Percentiles rank a stretch among this genome's conserved stretches.
These are phyloP conservation scores for Rhizoctonia solani DNA, from an alignment of 1,284 basidiomycete genomes.

Conservation along the genomic window DNA sequence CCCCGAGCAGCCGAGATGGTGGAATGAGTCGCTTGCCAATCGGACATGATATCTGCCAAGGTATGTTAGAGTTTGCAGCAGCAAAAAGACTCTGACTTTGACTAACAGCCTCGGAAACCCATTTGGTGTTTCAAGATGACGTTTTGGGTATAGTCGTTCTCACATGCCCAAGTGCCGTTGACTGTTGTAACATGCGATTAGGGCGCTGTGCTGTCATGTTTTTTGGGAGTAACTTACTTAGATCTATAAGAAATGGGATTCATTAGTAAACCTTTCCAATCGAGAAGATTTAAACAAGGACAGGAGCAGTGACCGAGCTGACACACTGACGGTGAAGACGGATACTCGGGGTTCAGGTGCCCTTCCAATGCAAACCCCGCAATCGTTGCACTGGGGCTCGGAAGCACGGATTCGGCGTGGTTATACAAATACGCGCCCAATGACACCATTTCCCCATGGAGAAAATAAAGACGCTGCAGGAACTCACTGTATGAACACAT, in stretches of 20 bases:
- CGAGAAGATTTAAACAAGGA: not conserved
- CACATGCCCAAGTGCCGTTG: slow-evolving; percentile 80
- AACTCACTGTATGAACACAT: slow-evolving; percentile 70
- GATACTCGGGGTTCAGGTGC: too few species aligned
- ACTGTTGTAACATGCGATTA: slow-evolving; percentile 43
- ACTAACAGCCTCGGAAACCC: slow-evolving; percentile 51
- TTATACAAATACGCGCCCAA: not conserved
- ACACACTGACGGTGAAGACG: too few species aligned
- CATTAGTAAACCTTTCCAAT: not conserved
- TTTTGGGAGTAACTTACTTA: not conserved
- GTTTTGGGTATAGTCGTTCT: slow-evolving; percentile 76
- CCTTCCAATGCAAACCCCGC: too few species aligned
- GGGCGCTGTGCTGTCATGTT: not conserved
- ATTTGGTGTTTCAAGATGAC: slow-evolving; percentile 77
- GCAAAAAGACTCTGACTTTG: too few species aligned
- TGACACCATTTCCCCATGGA: not conserved
- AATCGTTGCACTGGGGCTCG: too few species aligned
- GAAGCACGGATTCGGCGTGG: too few species aligned
- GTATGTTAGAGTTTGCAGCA: too few species aligned
- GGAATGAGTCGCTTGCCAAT: slow-evolving; percentile 39
- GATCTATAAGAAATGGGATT: not conserved
- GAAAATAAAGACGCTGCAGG: not conserved
- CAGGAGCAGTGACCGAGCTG: too few species aligned
- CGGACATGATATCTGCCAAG: slow-evolving; percentile 46
- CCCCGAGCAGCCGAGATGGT: slow-evolving; percentile 36